These are phyloP conservation scores for Lichtheimia ramosa DNA, from an alignment of 371 early-diverging fungal species.

Conservation along the genomic window DNA sequence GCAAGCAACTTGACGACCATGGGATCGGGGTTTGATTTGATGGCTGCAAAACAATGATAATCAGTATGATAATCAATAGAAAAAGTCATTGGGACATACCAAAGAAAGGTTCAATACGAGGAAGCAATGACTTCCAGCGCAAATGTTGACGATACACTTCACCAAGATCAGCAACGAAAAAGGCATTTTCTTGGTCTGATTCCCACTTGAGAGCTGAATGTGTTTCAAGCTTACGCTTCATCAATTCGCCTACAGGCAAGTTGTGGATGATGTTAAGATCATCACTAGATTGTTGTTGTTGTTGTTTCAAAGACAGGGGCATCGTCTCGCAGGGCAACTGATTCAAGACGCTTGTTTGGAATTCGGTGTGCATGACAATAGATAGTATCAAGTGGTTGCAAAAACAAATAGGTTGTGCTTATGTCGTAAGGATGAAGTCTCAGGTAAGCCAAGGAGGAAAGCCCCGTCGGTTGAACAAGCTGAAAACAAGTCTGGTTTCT, in stretches of 20 bases:
- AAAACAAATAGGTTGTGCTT: constrained; percentile 4
- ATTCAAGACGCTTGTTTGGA: constrained; percentile 35
- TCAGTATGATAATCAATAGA: constrained; percentile 6
- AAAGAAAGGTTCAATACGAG: constrained; percentile 93
- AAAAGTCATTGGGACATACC: constrained; percentile 43
- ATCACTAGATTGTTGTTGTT: constrained; percentile 5
- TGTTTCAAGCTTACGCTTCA: constrained; percentile 33
- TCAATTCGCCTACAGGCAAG: constrained; percentile 32
- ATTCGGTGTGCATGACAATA: constrained; percentile 33
- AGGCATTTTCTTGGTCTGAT: constrained; percentile 81
- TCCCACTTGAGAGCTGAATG: constrained; percentile 50
- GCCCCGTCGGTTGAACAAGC: constrained; percentile 65
- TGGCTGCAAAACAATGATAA: constrained; percentile 56
- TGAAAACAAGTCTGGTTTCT: constrained; percentile 63
- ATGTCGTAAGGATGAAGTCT: constrained; percentile 11
- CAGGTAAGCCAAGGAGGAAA: constrained; percentile 69
- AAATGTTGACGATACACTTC: constrained; percentile 83
- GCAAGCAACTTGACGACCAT: constrained; percentile 84
- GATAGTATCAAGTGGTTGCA: constrained; percentile 28
- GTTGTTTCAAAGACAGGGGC: constrained; percentile 7
- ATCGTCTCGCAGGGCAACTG: constrained; percentile 12
- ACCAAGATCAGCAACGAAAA: constrained; percentile 91
- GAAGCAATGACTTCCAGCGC: constrained; percentile 80
- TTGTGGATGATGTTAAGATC: constrained; percentile 25
- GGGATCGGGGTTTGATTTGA: constrained; percentile 96